Base-by-base conservation (phyloP, 306 rosid genomes). In the Gastrolobium bilobum region DNA sequence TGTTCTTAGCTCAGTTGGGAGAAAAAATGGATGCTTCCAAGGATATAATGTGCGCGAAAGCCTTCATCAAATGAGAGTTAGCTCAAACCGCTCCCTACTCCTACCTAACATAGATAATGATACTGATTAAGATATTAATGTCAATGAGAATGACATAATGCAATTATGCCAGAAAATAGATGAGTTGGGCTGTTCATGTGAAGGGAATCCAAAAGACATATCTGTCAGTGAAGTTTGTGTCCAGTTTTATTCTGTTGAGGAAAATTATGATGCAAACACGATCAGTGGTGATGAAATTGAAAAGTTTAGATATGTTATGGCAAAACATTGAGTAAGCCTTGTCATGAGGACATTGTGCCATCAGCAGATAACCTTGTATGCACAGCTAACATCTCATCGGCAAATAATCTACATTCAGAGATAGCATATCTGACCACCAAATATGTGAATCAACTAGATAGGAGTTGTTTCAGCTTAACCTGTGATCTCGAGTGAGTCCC, bases 11-110 rank as follows among this genome's bases (percentile, higher is more conserved):
- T 81, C 92, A 50, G 54, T 38, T 69, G 87, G 71, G 31, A 59
- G 77, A 50, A 80, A 77, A 37, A 86, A 50, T 46, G 97, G 92
- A 60, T 81, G 77, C 89, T 93, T 91, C 73, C 96, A 87, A 79
- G 97, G 90, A 40, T 76, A 60, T 58, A 87, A 86, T 86, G 93
- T 86, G 44, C 90, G 86, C 72, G 98, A 90, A 68, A 95, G 96
- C 89, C 84, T 96, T 82, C 89, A 93, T 88, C 91, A 89, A 58
- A 77, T 93, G 50, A 84, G 96, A 80, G 91, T 93, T 74, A 91
- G 92, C 91, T 85, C 91, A 77, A 91, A 91, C 86, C 97, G 90
- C 85, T 96, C 99, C 47, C 80, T 96, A 58, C 79, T 94, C 84
- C 83, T 89, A 56, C 89, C 92, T 42, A 63, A 66, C 77, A 42